Evolutionary conservation across 2,329 filamentous ascomycete genomes (phyloP).

Genomic region (Diaporthe nobilis): DNA sequence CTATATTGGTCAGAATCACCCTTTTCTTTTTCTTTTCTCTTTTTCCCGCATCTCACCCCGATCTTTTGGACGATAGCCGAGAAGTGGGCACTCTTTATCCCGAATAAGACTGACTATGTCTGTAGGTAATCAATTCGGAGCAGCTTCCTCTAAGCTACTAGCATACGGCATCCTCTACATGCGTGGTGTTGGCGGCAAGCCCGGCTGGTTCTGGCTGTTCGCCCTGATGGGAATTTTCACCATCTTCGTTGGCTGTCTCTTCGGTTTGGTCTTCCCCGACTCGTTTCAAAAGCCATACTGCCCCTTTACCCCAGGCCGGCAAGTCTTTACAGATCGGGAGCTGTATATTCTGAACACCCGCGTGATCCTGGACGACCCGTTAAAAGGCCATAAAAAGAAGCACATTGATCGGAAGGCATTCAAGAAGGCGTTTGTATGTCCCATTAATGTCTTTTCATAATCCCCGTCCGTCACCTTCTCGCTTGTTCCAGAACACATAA

Average conservation of each 20-base stretch:
- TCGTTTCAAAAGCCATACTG: conserved; percentile 30
- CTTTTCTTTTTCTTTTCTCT: background rate
- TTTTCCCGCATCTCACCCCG: too few species aligned
- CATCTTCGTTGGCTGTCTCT: conserved; percentile 50
- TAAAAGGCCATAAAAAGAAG: conserved; percentile 51
- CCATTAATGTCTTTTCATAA: too few species aligned
- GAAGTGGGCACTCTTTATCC: too few species aligned
- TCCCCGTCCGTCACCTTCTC: too few species aligned
- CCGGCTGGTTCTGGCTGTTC: conserved; percentile 55
- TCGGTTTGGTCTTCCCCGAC: conserved; percentile 51
- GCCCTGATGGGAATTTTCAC: conserved; percentile 51
- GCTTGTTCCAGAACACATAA: too few species aligned
- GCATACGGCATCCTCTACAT: conserved; percentile 59
- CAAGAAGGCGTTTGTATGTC: conserved; percentile 53
- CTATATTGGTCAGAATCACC: conserved; percentile 53
- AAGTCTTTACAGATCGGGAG: conserved; percentile 46
- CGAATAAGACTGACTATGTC: background rate
- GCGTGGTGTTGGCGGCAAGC: conserved; percentile 48
- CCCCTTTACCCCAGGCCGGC: conserved; percentile 6
- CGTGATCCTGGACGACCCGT: conserved; percentile 53
- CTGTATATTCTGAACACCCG: conserved; percentile 51
- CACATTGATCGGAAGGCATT: conserved; percentile 51
- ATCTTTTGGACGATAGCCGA: too few species aligned
- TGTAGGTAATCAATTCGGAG: conserved; percentile 55
- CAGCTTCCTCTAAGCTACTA: conserved; percentile 57